Conservation (phyloP, 306 rosid genomes). For the Rosa lucieae region DNA sequence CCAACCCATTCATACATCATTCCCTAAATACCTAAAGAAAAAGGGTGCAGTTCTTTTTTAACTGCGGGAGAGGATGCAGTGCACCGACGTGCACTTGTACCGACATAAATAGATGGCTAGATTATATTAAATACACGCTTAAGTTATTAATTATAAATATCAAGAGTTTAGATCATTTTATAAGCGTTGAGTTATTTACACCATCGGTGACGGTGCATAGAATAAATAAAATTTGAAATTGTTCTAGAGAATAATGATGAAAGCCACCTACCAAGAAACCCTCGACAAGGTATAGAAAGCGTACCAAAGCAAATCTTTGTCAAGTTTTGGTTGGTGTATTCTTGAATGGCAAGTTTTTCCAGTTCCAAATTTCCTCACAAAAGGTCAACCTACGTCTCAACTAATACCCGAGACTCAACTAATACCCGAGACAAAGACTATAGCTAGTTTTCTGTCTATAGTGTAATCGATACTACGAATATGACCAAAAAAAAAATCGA, state of each 20-base stretch:
- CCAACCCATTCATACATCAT: too few relatives aligned
- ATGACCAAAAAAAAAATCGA: too few relatives aligned
- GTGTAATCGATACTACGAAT: not conserved
- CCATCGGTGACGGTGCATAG: too few relatives aligned
- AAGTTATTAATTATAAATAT: too few relatives aligned
- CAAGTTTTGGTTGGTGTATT: slow-evolving; percentile 2
- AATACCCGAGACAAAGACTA: not conserved
- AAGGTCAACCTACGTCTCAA: not conserved
- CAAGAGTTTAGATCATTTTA: too few relatives aligned
- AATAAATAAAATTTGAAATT: not conserved
- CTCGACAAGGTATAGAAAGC: slow-evolving; percentile 25
- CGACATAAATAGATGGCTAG: too few relatives aligned
- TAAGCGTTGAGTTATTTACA: too few relatives aligned
- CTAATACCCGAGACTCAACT: not conserved
- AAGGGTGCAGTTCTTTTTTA: not conserved
- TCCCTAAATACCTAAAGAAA: too few relatives aligned
- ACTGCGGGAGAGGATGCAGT: too few relatives aligned
- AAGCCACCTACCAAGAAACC: slow-evolving; percentile 27
- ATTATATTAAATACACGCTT: too few relatives aligned
- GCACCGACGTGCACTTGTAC: too few relatives aligned
- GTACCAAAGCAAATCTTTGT: slow-evolving; percentile 32
- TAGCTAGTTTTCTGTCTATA: not conserved
- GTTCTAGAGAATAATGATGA: not conserved
- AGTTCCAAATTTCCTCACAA: not conserved
- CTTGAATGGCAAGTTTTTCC: slow-evolving; percentile 4